A percentile compares a stretch with the other conserved stretches of the same genome.
Conservation (phyloP, 192 early-diverging fungal species). For the Coemansia sp. region DNA sequence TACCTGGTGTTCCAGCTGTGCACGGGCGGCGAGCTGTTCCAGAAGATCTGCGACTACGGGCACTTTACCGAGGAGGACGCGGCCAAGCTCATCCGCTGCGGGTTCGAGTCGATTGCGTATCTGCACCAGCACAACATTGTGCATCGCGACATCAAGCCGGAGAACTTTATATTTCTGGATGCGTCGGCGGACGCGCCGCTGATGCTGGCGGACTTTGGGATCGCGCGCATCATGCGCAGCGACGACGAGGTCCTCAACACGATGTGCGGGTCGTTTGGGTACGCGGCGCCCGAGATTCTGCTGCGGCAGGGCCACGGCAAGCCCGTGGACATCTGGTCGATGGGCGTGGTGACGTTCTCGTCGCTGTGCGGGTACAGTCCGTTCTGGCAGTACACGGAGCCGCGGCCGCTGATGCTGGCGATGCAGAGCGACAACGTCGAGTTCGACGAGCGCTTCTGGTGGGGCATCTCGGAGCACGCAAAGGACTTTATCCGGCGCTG, state of each 20-base stretch:
- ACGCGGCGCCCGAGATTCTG: slow-evolving; percentile 84
- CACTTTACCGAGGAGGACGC: slow-evolving; percentile 81
- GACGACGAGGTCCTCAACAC: slow-evolving; percentile 69
- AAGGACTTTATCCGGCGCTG: slow-evolving; percentile 66
- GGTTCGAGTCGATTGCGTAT: slow-evolving; percentile 74
- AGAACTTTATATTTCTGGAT: slow-evolving; percentile 80
- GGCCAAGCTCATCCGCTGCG: slow-evolving; percentile 65
- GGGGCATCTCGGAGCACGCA: slow-evolving; percentile 78
- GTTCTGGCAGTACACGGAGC: slow-evolving; percentile 59
- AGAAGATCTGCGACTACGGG: slow-evolving; percentile 72
- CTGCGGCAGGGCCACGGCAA: slow-evolving; percentile 78
- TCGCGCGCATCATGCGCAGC: slow-evolving; percentile 61
- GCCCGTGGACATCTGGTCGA: slow-evolving; percentile 91
- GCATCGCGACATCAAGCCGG: slow-evolving; percentile 82
- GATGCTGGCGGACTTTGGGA: slow-evolving; percentile 86
- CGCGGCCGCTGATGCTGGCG: slow-evolving; percentile 54
- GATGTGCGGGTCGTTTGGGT: slow-evolving; percentile 83
- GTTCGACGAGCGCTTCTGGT: slow-evolving; percentile 73
- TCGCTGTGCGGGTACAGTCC: slow-evolving; percentile 81
- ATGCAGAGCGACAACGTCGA: slow-evolving; percentile 63
- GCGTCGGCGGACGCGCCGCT: slow-evolving; percentile 60
- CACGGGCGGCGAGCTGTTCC: slow-evolving; percentile 86
- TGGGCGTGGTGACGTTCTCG: slow-evolving; percentile 88
- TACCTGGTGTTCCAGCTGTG: slow-evolving; percentile 75
- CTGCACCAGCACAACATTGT: slow-evolving; percentile 84